Conservation (phyloP, 2,329 filamentous ascomycete species). For the Venturia nashicola region DNA sequence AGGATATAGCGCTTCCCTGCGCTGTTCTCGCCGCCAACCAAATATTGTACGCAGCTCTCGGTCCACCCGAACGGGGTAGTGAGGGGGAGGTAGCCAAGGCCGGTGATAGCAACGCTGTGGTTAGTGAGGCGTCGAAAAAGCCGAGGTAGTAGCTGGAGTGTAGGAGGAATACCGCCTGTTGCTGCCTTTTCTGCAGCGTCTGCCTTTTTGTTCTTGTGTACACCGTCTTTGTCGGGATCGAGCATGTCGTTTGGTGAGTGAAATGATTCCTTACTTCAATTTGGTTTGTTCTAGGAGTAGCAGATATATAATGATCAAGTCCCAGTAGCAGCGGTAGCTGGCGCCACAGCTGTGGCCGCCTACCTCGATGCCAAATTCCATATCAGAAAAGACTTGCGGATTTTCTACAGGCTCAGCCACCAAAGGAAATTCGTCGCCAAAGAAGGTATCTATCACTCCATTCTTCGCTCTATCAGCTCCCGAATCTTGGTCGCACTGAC, state of each 20-base stretch:
- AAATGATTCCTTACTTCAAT: not conserved
- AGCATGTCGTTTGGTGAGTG: not conserved
- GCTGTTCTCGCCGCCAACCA: too few species aligned
- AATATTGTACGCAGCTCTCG: too few species aligned
- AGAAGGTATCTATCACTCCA: not conserved
- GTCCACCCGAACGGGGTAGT: not conserved
- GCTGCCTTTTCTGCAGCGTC: not conserved
- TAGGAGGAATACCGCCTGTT: not conserved
- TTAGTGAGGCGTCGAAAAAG: not conserved
- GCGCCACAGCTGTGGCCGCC: slow-evolving; percentile 31
- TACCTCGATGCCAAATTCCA: slow-evolving; percentile 62
- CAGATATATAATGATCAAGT: not conserved
- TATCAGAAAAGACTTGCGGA: slow-evolving; percentile 46
- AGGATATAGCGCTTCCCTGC: not conserved
- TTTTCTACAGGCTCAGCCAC: slow-evolving; percentile 31
- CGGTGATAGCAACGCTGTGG: not conserved
- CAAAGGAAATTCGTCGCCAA: slow-evolving; percentile 25
- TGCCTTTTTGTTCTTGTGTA: not conserved
- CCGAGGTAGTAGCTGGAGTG: not conserved
- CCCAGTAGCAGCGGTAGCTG: slow-evolving; percentile 19
- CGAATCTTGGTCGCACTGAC: not conserved
- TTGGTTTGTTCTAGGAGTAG: not conserved
- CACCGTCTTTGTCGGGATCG: too few species aligned
- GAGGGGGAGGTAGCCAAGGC: not conserved
- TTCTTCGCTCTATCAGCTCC: slow-evolving; percentile 19